Base-by-base conservation (phyloP, 2,329 filamentous ascomycete species). In the Trichophyton verrucosum region DNA sequence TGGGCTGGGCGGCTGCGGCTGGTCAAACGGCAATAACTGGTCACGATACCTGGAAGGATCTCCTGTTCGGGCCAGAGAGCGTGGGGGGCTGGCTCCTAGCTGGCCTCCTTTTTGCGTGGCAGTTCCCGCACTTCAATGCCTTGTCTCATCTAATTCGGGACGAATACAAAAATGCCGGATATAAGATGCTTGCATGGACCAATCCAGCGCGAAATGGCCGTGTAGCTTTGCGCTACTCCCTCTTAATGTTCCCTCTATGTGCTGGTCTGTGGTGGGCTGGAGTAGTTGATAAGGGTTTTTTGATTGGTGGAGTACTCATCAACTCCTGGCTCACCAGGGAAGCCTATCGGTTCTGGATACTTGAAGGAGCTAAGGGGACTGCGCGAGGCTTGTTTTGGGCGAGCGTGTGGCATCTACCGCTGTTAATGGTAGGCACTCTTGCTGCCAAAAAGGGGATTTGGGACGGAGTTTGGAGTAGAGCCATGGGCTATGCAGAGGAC, bases 71-170 rank as follows among this genome's bases (percentile, higher is more conserved):
- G 68, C 71, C 86, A 72, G 69, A 84, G 72, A 81, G 79, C 27
- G 76, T 85, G 9, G 94, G 94, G 3, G 94, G 92, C 3, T 99
- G 94, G 94, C 77, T 97, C 0, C 78, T 96, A 13, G 92, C 89
- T 0, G 84, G 81, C 0, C 76, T 97, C 5, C 78, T 99, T 3
- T 95, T 96, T 66, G 87, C 91, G 11, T 99, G 94, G 94, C 92
- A 99, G 71, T 97, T 99, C 70, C 91, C 94, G 2, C 94, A 99
- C 75, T 99, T 99, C 78, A 97, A 96, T 81, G 87, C 91, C 0
- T 80, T 99, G 22, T 91, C 88, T 55, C 95, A 92, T 83, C 80
- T 83, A 3, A 95, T 97, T 63, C 82, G 90, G 20, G 86, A 95
- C 7, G 94, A 99, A 72, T 99, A 99, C 78, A 86, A 85, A 65